Percentiles rank a stretch among this genome's conserved stretches.
Conservation (phyloP, 2,329 filamentous ascomycete genomes). For the Truncatella angustata region DNA sequence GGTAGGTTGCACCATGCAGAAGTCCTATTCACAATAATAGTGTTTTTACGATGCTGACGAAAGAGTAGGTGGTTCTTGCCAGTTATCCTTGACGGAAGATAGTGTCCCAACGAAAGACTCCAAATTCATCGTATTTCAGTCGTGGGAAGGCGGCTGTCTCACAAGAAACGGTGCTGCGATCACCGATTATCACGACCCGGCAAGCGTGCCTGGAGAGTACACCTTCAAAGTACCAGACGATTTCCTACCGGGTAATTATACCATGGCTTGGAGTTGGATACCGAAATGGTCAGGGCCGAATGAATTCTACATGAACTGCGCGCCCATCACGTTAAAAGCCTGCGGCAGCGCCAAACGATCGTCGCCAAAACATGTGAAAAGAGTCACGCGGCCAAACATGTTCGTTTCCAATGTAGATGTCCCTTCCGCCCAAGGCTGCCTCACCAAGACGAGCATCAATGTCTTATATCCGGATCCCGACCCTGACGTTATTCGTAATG, state of each 20-base stretch:
- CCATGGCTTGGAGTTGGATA: constrained; percentile 50
- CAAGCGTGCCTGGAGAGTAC: not conserved
- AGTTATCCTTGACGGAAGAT: constrained; percentile 62
- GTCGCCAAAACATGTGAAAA: not conserved
- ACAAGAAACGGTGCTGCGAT: constrained; percentile 48
- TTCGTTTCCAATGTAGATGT: not conserved
- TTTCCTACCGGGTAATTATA: constrained; percentile 1
- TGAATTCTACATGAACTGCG: constrained; percentile 76
- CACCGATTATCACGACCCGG: constrained; percentile 34
- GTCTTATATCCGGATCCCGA: not conserved
- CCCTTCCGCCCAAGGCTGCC: not conserved
- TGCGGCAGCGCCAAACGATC: not conserved
- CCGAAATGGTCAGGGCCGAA: constrained; percentile 66
- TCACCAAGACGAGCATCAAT: not conserved
- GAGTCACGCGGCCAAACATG: not conserved
- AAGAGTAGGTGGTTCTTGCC: constrained; percentile 64
- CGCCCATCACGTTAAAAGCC: constrained; percentile 43
- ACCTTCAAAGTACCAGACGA: not conserved
- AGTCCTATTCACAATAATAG: not conserved
- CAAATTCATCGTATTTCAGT: constrained; percentile 69
- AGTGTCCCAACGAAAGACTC: constrained; percentile 49
- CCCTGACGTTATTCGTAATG: not conserved
- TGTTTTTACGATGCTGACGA: not conserved
- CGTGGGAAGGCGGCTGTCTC: constrained; percentile 68
- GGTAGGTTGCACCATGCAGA: not conserved